phyloP scores from a whole-genome alignment of 108 stramenopile genomes.

The Epipyxis sp. region DNA sequence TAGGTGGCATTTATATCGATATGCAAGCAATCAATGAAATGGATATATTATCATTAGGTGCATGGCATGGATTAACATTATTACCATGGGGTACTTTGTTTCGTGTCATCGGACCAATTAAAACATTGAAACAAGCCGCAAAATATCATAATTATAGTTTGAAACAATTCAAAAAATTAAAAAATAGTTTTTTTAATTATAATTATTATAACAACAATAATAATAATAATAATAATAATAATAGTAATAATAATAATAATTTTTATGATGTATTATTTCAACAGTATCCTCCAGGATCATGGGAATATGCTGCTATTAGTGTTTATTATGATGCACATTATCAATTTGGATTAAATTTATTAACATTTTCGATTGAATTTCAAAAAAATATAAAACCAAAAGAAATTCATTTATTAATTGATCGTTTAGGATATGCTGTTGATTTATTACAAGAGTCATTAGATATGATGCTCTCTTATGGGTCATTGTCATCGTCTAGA shows the following conservation, averaged over 20 bases:
- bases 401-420: not conserved
- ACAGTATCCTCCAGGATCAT: slow-evolving; percentile 33
- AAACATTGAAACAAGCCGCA: too few relatives aligned
- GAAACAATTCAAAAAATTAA: not conserved
- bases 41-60: slow-evolving; percentile 37
- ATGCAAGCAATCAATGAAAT: slow-evolving; percentile 45
- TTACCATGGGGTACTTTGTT: slow-evolving; percentile 38
- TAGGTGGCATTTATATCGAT: slow-evolving; percentile 44
- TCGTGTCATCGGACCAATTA: slow-evolving; percentile 33
- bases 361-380: slow-evolving; percentile 36
- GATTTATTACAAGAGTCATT: not conserved
- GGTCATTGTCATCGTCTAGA: not conserved
- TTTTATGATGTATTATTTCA: too few relatives aligned
- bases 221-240: not conserved
- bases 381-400: not conserved
- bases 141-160: not conserved
- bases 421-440: not conserved
- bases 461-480: not conserved
- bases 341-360: slow-evolving; percentile 39
- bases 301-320: slow-evolving; percentile 44
- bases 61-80: slow-evolving; percentile 38
- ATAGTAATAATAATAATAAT: too few relatives aligned
- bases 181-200: too few relatives aligned
- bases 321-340: slow-evolving; percentile 49
- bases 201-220: too few relatives aligned